These are phyloP conservation scores for Melampsora larici-populina DNA, from an alignment of 1,284 basidiomycete genomes.

Conservation along the genomic window DNA sequence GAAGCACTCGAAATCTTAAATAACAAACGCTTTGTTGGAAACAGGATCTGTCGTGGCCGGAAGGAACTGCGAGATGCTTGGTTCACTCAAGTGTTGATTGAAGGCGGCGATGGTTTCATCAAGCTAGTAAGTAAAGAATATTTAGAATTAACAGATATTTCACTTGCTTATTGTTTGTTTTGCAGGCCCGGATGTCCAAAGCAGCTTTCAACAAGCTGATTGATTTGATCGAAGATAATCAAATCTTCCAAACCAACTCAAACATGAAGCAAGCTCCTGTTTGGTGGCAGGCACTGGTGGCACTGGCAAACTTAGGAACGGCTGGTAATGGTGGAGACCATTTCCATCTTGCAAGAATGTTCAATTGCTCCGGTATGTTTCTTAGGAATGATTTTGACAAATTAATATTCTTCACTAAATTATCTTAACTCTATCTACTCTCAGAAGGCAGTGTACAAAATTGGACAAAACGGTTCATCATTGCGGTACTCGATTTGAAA, in stretches of 20 bases:
- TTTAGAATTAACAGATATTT: background rate
- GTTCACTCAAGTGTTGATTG: background rate
- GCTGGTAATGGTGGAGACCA: conserved; percentile 1
- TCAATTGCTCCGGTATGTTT: background rate
- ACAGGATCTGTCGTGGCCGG: too few relatives aligned
- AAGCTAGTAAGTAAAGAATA: background rate
- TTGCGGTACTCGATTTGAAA: background rate
- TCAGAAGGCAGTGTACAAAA: background rate
- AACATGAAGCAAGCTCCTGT: background rate
- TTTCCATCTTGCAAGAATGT: background rate
- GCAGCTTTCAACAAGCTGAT: background rate
- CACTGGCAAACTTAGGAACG: background rate
- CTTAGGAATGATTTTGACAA: too few relatives aligned
- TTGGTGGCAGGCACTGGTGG: background rate
- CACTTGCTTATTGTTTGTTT: background rate
- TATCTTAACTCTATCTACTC: too few relatives aligned
- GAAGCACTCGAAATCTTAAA: too few relatives aligned
- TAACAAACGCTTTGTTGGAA: too few relatives aligned
- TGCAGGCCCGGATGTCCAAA: background rate
- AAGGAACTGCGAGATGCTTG: too few relatives aligned
- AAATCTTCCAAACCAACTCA: conserved; percentile 2
- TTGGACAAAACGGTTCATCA: too few relatives aligned
- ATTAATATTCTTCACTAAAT: too few relatives aligned
- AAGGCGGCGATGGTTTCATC: background rate
- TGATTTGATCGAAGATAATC: background rate